Percentiles rank a stretch among this genome's conserved stretches.
Conservation (phyloP, 495 filamentous ascomycete genomes). For the Aspergillus sparsus region DNA sequence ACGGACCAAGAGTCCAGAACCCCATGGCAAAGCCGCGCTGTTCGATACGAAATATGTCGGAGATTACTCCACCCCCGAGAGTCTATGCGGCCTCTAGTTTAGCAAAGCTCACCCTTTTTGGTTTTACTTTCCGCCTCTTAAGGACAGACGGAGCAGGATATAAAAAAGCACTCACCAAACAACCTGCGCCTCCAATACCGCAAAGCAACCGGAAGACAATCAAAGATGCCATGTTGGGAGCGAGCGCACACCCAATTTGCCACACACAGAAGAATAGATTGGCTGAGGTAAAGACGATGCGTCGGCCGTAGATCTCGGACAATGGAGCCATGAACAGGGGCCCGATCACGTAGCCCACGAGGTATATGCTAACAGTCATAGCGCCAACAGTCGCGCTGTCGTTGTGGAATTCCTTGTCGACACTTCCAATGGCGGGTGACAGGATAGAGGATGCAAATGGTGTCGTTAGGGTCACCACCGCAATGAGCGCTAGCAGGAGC, state of each 20-base stretch:
- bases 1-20: constrained; percentile 57
- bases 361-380: constrained; percentile 33
- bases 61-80: constrained; percentile 52
- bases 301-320: constrained; percentile 54
- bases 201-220: constrained; percentile 47
- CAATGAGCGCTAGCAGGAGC: constrained; percentile 14
- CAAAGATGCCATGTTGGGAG: constrained; percentile 46
- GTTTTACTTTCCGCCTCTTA: too few species aligned
- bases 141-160: background rate
- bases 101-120: background rate
- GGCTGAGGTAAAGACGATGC: constrained; percentile 46
- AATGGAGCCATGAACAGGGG: constrained; percentile 58
- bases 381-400: constrained; percentile 3
- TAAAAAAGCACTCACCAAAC: background rate
- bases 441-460: constrained; percentile 21
- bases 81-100: constrained; percentile 39
- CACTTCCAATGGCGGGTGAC: constrained; percentile 11
- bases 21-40: constrained; percentile 44
- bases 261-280: constrained; percentile 56
- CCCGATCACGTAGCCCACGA: constrained; percentile 46
- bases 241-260: constrained; percentile 54
- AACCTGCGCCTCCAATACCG: constrained; percentile 41
- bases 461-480: constrained; percentile 16
- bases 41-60: constrained; percentile 45
- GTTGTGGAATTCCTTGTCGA: constrained; percentile 8